Evolutionary conservation across 345 rosid genomes (phyloP).

Genomic region (Eutrema heterophyllum): DNA sequence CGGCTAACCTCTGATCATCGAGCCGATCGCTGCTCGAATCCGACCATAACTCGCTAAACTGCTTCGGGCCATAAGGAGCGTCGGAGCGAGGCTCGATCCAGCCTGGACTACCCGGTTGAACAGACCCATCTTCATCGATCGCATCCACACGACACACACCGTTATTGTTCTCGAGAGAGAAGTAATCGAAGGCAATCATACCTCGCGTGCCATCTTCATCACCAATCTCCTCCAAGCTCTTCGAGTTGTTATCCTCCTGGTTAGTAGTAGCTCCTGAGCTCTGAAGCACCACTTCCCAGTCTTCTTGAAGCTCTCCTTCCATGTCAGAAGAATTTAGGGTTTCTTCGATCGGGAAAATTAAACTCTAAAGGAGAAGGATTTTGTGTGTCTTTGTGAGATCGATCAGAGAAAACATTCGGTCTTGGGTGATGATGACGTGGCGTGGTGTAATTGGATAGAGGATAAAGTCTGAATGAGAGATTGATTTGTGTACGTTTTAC

Average conservation of each 20-base stretch:
- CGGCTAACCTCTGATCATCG: constrained; percentile 49
- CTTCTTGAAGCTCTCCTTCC: constrained; percentile 53
- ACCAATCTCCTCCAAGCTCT: constrained; percentile 41
- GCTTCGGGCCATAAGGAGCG: constrained; percentile 40
- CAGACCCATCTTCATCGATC: constrained; percentile 46
- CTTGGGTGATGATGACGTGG: neutral
- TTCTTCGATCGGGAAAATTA: neutral
- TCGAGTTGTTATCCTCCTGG: constrained; percentile 14
- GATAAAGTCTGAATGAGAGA: neutral
- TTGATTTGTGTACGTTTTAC: neutral
- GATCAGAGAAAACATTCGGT: constrained; percentile 4
- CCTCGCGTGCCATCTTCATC: constrained; percentile 54
- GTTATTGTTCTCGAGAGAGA: constrained; percentile 49
- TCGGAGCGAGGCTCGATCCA: constrained; percentile 82
- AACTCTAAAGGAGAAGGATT: neutral
- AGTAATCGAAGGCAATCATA: constrained; percentile 72
- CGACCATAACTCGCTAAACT: constrained; percentile 69
- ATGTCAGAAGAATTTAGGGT: constrained; percentile 19
- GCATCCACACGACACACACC: constrained; percentile 28
- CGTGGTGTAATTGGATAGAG: neutral
- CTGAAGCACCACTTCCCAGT: constrained; percentile 72
- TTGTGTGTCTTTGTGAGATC: neutral
- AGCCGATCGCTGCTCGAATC: constrained; percentile 83
- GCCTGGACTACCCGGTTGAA: constrained; percentile 79
- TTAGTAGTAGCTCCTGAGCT: constrained; percentile 35